Evolutionary conservation across 1,284 basidiomycete genomes (phyloP).

Genomic region (Bondarzewia mesenterica): DNA sequence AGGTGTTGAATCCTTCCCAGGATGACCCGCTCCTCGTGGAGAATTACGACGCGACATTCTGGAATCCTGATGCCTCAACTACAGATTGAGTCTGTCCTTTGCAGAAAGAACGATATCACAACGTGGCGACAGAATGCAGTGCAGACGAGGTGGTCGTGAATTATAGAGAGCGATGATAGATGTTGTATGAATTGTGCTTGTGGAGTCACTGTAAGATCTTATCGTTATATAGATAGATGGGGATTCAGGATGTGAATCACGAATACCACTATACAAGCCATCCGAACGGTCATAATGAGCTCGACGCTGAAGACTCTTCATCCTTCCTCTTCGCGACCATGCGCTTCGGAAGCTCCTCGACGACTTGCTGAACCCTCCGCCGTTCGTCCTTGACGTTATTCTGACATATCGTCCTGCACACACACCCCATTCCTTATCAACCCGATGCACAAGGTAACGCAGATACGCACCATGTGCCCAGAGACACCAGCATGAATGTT

Average conservation of each 20-base stretch:
- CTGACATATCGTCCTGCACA: conserved; percentile 49
- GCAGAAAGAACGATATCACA: no score
- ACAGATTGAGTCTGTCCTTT: not conserved
- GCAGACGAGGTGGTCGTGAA: no score
- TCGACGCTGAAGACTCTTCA: not conserved
- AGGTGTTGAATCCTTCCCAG: conserved; percentile 28
- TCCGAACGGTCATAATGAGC: no score
- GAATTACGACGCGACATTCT: conserved; percentile 60
- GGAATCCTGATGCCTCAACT: conserved; percentile 23
- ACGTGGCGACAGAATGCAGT: no score
- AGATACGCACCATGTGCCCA: conserved; percentile 39
- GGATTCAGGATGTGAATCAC: no score
- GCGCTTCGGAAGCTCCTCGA: conserved; percentile 53
- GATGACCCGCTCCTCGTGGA: conserved; percentile 65
- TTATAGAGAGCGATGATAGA: no score
- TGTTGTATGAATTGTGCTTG: no score
- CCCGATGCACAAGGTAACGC: not conserved
- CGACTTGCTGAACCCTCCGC: conserved; percentile 43
- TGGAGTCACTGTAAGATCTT: no score
- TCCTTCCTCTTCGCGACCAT: conserved; percentile 31
- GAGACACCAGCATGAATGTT: conserved; percentile 41
- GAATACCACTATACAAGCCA: no score
- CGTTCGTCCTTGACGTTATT: conserved; percentile 46
- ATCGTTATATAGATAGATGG: no score
- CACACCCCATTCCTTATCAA: no score